phyloP scores from a whole-genome alignment of 495 filamentous ascomycete genomes.

The Tuber brumale region DNA sequence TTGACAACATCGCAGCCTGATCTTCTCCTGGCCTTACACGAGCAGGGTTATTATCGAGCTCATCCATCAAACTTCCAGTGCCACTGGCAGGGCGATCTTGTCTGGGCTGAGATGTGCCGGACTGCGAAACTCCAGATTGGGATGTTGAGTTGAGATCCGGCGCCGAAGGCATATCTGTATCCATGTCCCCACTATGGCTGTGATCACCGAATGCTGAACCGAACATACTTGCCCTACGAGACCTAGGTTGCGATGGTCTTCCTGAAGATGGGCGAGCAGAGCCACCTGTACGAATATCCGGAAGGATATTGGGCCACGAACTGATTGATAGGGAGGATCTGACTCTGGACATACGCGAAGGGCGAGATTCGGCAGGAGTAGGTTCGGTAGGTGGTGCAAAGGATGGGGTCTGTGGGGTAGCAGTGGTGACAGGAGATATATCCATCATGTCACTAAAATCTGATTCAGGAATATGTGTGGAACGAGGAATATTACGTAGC shows the following conservation, averaged over 20 bases:
- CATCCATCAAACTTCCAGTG: slow-evolving; percentile 40
- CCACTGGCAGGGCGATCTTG: slow-evolving; percentile 21
- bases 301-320: slow-evolving; percentile 41
- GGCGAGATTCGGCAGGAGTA: slow-evolving; percentile 21
- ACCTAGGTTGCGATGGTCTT: slow-evolving; percentile 26
- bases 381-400: slow-evolving; percentile 19
- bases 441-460: slow-evolving; percentile 37
- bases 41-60: slow-evolving; percentile 50
- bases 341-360: slow-evolving; percentile 43
- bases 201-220: slow-evolving; percentile 17
- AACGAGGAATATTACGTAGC: slow-evolving; percentile 36
- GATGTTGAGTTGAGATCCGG: slow-evolving; percentile 22
- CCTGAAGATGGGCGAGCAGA: slow-evolving; percentile 21
- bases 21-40: slow-evolving; percentile 52
- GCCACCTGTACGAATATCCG: slow-evolving; percentile 29
- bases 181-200: slow-evolving; percentile 28
- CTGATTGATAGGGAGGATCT: slow-evolving; percentile 42
- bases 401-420: slow-evolving; percentile 18
- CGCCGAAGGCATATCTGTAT: slow-evolving; percentile 34
- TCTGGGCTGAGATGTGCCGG: slow-evolving; percentile 30
- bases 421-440: slow-evolving; percentile 40
- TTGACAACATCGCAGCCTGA: slow-evolving; percentile 52
- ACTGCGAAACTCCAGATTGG: slow-evolving; percentile 7
- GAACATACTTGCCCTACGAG: slow-evolving; percentile 25
- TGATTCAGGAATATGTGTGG: slow-evolving; percentile 29